These are phyloP conservation scores for Monosporascus sp. DNA, from an alignment of 2,329 filamentous ascomycete species.

Conservation along the genomic window DNA sequence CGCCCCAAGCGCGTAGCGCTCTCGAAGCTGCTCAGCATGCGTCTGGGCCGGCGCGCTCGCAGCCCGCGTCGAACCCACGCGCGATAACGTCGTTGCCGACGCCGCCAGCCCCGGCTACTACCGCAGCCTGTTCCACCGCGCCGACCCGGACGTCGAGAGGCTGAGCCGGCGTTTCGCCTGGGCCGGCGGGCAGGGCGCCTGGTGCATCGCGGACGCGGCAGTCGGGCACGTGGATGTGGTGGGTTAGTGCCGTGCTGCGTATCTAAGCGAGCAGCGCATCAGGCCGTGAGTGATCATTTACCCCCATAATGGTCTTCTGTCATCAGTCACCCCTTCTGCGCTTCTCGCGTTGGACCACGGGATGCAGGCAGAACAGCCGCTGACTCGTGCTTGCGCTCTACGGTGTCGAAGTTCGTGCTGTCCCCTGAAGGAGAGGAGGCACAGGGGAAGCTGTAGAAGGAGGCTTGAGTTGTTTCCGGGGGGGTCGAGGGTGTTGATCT, in stretches of 20 bases:
- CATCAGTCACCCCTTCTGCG: not conserved
- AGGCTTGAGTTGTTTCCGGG: constrained; percentile 6
- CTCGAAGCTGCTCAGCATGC: constrained; percentile 13
- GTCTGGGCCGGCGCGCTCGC: constrained; percentile 13
- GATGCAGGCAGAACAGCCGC: too few species aligned
- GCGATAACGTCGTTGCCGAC: constrained; percentile 8
- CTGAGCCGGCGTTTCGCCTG: constrained; percentile 5
- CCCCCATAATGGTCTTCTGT: not conserved
- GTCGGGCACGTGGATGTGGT: constrained; percentile 4
- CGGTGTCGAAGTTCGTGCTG: constrained; percentile 5
- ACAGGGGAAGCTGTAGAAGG: constrained; percentile 11
- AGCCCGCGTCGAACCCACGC: constrained; percentile 3
- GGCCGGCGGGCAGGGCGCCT: constrained; percentile 5
- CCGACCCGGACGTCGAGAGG: constrained; percentile 2
- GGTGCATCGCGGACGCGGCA: constrained; percentile 11
- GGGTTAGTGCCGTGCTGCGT: constrained; percentile 5
- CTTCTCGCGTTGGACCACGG: not conserved
- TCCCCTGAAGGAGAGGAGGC: constrained; percentile 5
- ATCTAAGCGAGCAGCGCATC: constrained; percentile 12
- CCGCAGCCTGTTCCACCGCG: constrained; percentile 13
- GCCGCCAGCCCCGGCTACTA: constrained; percentile 14
- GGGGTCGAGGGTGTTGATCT: constrained; percentile 7
- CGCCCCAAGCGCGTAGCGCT: constrained; percentile 8
- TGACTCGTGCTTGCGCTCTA: not conserved
- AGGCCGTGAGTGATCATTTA: constrained; percentile 7